Evolutionary conservation across 306 rosid species (phyloP).

Genomic region (Malus orientalis): DNA sequence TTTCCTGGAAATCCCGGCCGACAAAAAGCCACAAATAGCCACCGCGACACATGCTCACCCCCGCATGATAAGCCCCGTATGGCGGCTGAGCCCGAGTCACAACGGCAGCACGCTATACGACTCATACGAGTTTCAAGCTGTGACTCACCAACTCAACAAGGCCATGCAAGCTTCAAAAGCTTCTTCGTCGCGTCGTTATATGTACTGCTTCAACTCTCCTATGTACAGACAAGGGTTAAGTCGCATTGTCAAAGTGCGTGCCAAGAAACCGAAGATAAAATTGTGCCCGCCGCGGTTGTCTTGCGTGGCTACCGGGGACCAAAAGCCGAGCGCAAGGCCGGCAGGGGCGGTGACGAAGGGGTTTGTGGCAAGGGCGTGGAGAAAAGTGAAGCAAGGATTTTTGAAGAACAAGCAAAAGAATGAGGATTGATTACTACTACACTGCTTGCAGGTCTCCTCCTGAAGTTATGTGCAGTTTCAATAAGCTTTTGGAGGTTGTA

Average conservation of each 20-base stretch:
- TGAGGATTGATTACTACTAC: not conserved
- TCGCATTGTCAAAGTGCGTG: conserved; percentile 19
- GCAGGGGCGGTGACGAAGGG: conserved; percentile 16
- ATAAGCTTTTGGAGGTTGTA: not conserved
- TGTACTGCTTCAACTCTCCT: conserved; percentile 29
- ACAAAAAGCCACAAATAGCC: conserved; percentile 1
- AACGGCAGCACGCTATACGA: conserved; percentile 53
- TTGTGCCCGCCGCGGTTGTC: conserved; percentile 15
- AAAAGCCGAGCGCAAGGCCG: conserved; percentile 9
- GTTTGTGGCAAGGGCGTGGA: conserved; percentile 46
- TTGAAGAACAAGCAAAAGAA: conserved; percentile 21
- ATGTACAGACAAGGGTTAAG: conserved; percentile 25
- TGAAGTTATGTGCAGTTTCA: not conserved
- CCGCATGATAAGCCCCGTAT: conserved; percentile 5
- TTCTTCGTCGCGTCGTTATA: conserved; percentile 22
- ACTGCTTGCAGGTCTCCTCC: not conserved
- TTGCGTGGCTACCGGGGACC: not conserved
- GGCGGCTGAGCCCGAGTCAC: conserved; percentile 23
- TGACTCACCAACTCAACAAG: conserved; percentile 47
- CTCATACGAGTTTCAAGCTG: conserved; percentile 46
- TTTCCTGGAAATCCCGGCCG: conserved; percentile 28
- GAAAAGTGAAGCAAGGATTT: conserved; percentile 48
- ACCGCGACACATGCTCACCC: not conserved
- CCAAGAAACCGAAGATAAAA: conserved; percentile 26
- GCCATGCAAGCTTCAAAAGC: conserved; percentile 39